Conservation (phyloP, 202 grass and related monocot genomes). For the Elaeis oleifera region DNA sequence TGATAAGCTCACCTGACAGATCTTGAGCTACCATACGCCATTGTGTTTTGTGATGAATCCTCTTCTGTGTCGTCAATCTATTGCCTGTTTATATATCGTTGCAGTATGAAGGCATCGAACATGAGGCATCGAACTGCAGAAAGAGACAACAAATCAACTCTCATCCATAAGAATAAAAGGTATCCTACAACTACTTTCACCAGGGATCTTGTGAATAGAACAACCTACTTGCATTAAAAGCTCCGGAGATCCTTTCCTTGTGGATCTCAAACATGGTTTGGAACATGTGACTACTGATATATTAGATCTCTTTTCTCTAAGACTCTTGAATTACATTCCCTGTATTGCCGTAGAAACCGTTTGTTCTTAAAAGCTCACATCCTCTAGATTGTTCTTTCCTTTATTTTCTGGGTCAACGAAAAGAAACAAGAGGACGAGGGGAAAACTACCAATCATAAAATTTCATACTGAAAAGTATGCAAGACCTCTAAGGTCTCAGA, state of each 20-base stretch:
- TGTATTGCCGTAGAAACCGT: no score
- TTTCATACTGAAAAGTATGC: no score
- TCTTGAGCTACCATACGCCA: constrained; percentile 36
- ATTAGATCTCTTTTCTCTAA: no score
- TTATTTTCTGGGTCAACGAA: no score
- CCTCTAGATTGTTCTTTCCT: no score
- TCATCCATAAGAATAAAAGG: constrained; percentile 39
- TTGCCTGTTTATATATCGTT: constrained; percentile 20
- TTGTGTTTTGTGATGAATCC: constrained; percentile 15
- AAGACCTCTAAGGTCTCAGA: no score
- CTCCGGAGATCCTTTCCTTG: background rate
- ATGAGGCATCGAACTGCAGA: background rate
- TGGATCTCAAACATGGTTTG: constrained; percentile 11
- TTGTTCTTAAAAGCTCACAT: no score
- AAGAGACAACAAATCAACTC: constrained; percentile 20
- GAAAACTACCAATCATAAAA: no score
- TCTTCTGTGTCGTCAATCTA: constrained; percentile 7
- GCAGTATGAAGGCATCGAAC: background rate
- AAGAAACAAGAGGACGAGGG: no score
- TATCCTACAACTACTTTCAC: constrained; percentile 27
- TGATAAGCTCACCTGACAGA: constrained; percentile 43
- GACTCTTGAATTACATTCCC: no score
- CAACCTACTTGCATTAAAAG: constrained; percentile 14
- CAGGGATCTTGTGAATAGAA: constrained; percentile 42
- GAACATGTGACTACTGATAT: constrained; percentile 12